Conservation (phyloP, 73 alveolate species). For the Tetrahymena elliotti region DNA sequence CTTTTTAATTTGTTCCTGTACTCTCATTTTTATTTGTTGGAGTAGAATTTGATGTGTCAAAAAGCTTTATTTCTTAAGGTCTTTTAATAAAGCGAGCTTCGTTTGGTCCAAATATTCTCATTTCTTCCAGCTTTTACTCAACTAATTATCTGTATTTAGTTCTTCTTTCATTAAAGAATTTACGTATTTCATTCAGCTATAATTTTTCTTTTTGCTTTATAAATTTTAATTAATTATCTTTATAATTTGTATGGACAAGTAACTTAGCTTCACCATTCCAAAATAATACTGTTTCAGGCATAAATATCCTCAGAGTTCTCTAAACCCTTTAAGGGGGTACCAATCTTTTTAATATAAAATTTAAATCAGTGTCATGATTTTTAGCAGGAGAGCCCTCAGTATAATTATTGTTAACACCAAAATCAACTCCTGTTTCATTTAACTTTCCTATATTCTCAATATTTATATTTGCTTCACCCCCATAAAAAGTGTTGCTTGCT, state of each 20-base stretch:
- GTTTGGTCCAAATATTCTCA: neutral
- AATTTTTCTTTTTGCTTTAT: neutral
- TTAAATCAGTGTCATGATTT: neutral
- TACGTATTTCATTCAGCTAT: neutral
- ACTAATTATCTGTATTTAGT: neutral
- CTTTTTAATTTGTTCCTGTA: neutral
- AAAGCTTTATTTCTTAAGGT: neutral
- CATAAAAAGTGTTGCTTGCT: neutral
- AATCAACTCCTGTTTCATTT: neutral
- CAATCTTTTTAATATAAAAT: neutral
- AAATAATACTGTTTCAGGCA: neutral
- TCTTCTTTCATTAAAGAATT: neutral
- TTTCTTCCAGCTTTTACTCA: neutral
- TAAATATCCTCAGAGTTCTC: neutral
- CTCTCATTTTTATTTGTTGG: neutral
- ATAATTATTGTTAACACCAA: neutral
- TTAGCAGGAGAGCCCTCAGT: neutral
- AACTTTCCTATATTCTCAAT: neutral
- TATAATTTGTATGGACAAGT: neutral
- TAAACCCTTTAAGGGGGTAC: neutral
- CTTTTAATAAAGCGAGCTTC: neutral
- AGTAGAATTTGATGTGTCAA: neutral
- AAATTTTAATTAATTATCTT: neutral
- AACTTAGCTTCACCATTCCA: neutral
- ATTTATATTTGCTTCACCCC: neutral